Base-by-base conservation (phyloP, 169 alveolate species). In the Cryptosporidium parvum region DNA sequence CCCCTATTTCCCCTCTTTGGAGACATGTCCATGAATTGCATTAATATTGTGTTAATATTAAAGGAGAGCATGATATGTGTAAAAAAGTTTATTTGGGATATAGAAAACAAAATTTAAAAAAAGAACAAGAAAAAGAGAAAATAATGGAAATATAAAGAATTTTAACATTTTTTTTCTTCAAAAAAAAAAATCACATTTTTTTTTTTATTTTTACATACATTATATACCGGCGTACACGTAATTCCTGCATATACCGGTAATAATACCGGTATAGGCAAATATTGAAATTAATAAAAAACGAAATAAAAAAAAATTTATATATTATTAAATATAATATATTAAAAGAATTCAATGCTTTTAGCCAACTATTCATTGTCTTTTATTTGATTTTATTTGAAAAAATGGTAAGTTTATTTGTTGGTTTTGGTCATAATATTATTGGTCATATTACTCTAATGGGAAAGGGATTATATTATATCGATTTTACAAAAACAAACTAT, bases 391-490 rank as follows among this genome's bases (percentile, higher is more conserved):
- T 65, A 23, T 35, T 39, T 37, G 42, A 33, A 65, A 33, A 65
- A 65, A 65, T 65, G 72, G 72, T 65, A 65, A 65, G 72, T 65
- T 65, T 33, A 4, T 3, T 1, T 1, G 72, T 31, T 35, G 72
- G 44, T 26, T 65, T 48, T 48, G 56, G 56, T 48, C 56, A 48
- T 48, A 45, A 5, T 10, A 48, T 14, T 16, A 48, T 48, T 48
- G 21, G 56, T 16, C 12, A 14, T 48, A 16, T 21, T 48, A 16
- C 56, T 48, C 56, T 56, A 12, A 12, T 56, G 67, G 35, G 12
- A 2, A 9, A 42, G 48, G 18, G 14, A 0, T 42, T 42, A 42
- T 3, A 8, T 42, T 42, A 42, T 42, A 7, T 42, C 48, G 48
- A 8, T 9, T 42, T 9, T 42, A 1, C 12, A 9, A 42, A 42